These are phyloP conservation scores for Adansonia grandidieri DNA, from an alignment of 441 rosid genomes.

Conservation along the genomic window DNA sequence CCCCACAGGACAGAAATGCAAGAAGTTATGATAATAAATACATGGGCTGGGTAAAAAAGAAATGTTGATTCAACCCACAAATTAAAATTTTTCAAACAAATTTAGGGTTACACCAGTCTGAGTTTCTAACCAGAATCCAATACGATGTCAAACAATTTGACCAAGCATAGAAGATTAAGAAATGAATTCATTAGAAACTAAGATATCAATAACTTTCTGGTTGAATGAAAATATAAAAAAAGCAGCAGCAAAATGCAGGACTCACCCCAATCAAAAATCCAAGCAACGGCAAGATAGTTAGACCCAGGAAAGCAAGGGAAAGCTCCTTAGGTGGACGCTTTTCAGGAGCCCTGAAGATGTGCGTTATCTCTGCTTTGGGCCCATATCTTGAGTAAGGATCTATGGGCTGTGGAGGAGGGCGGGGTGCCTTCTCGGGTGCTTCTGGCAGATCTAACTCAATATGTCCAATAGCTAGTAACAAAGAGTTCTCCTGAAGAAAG, in stretches of 20 bases:
- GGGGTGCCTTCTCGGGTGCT: constrained; percentile 88
- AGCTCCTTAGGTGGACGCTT: constrained; percentile 81
- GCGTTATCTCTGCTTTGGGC: constrained; percentile 84
- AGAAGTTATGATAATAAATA: neutral
- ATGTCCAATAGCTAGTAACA: constrained; percentile 65
- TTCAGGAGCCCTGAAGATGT: constrained; percentile 87
- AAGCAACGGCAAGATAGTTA: constrained; percentile 67
- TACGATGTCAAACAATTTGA: neutral
- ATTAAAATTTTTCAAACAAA: constrained; percentile 14
- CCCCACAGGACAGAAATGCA: neutral
- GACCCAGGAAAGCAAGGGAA: constrained; percentile 83
- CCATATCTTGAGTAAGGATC: constrained; percentile 76
- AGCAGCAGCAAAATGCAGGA: constrained; percentile 10
- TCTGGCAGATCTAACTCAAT: constrained; percentile 89
- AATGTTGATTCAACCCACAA: constrained; percentile 10
- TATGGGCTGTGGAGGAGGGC: constrained; percentile 60
- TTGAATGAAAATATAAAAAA: neutral
- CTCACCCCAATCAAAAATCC: constrained; percentile 91
- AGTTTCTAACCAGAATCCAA: neutral
- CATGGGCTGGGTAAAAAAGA: neutral
- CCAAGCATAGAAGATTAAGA: neutral
- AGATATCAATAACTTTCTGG: constrained; percentile 5
- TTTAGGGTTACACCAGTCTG: constrained; percentile 1
- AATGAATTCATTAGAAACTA: neutral
- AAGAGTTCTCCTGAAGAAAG: constrained; percentile 79